Percentiles rank a stretch among this genome's conserved stretches.
Conservation (phyloP, 345 rosid genomes). For the Ceriops zippeliana region DNA sequence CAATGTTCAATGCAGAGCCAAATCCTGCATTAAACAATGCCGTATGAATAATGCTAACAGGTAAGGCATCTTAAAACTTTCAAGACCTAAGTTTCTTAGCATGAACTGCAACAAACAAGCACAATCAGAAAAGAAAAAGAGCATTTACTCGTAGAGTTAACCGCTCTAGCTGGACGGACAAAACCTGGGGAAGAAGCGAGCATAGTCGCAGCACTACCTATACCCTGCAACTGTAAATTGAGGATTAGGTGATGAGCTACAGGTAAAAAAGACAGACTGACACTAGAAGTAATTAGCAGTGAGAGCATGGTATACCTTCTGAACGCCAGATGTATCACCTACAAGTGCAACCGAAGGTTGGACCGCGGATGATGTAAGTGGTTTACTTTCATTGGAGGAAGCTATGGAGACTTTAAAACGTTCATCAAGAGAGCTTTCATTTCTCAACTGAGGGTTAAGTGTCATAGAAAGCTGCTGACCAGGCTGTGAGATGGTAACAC, state of each 20-base stretch:
- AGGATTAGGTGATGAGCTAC: conserved; percentile 3
- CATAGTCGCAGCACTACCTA: conserved; percentile 38
- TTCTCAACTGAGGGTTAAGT: conserved; percentile 52
- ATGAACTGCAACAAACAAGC: conserved; percentile 4
- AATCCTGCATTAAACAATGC: conserved; percentile 50
- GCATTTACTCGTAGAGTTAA: conserved; percentile 68
- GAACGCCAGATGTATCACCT: conserved; percentile 49
- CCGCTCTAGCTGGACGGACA: conserved; percentile 59
- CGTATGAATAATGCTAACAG: conserved; percentile 4
- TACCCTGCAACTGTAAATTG: conserved; percentile 38
- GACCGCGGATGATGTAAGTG: conserved; percentile 36
- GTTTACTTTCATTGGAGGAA: conserved; percentile 43
- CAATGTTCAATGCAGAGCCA: conserved; percentile 96
- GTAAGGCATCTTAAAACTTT: not conserved
- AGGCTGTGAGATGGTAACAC: conserved; percentile 33
- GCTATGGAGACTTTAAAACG: conserved; percentile 37
- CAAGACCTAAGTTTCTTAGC: not conserved
- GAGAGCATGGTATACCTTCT: conserved; percentile 44
- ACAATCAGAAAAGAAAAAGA: not conserved
- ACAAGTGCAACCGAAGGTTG: conserved; percentile 37
- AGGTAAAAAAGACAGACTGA: not conserved
- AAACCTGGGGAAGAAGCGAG: conserved; percentile 57
- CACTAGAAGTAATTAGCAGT: not conserved
- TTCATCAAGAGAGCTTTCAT: conserved; percentile 60
- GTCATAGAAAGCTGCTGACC: conserved; percentile 50